These are phyloP conservation scores for Ehretia macrophylla DNA, from an alignment of 257 asterid species.

Conservation along the genomic window DNA sequence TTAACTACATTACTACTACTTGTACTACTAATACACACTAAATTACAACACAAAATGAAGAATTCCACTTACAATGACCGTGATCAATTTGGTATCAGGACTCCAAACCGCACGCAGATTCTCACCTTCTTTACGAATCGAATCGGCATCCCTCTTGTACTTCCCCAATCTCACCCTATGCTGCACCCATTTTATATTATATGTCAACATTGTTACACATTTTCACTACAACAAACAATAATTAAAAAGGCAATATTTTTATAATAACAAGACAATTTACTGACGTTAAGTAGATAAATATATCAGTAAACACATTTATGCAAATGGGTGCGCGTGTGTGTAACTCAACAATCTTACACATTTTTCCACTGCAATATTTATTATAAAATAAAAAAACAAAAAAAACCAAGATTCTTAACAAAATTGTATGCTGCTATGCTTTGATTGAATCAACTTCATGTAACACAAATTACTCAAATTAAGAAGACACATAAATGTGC, in stretches of 20 bases:
- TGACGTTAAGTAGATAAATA: not conserved
- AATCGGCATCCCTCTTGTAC: conserved; percentile 64
- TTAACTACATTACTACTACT: too few relatives aligned
- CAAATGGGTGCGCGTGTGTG: too few relatives aligned
- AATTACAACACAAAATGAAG: conserved; percentile 1
- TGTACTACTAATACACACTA: not conserved
- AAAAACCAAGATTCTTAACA: too few relatives aligned
- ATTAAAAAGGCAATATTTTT: not conserved
- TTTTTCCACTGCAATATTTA: too few relatives aligned
- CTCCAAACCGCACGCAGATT: conserved; percentile 91
- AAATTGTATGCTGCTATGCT: too few relatives aligned
- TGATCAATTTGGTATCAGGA: conserved; percentile 86
- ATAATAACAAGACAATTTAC: too few relatives aligned
- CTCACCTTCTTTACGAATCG: conserved; percentile 83
- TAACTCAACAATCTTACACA: too few relatives aligned
- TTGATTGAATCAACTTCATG: too few relatives aligned
- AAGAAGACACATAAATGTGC: too few relatives aligned
- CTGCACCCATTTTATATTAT: conserved; percentile 32
- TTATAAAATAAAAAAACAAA: too few relatives aligned
- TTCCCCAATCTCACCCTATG: conserved; percentile 96
- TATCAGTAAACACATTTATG: not conserved
- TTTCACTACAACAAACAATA: not conserved
- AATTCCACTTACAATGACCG: conserved; percentile 69
- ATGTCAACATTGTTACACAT: too few relatives aligned
- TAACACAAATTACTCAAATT: not conserved